A percentile compares a stretch with the other conserved stretches of the same genome.
These are phyloP conservation scores for Candida qinlingensis DNA, from an alignment of 805 yeast species.

Conservation along the genomic window DNA sequence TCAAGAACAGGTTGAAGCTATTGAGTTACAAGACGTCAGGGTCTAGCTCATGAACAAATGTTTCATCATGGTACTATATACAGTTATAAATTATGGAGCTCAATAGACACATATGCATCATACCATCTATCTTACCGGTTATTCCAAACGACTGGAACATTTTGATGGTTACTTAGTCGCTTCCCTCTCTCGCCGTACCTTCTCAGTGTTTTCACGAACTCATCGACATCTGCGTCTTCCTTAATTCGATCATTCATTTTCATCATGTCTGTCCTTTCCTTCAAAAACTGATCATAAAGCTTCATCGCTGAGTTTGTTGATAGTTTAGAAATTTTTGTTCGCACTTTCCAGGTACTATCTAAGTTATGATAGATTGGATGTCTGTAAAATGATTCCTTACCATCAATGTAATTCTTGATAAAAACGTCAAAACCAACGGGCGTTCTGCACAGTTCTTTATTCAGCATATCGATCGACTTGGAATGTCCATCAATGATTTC, in stretches of 20 bases:
- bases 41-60: neutral
- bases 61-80: no score
- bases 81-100: no score
- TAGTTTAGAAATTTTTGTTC: constrained; percentile 25
- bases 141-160: constrained; percentile 18
- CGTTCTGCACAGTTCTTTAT: constrained; percentile 17
- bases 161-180: constrained; percentile 2
- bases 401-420: constrained; percentile 33
- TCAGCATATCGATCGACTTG: constrained; percentile 16
- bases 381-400: constrained; percentile 16
- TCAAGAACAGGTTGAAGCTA: neutral
- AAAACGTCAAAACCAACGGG: constrained; percentile 35
- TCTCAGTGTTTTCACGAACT: constrained; percentile 24
- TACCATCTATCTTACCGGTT: constrained; percentile 8
- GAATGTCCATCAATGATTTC: constrained; percentile 16
- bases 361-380: constrained; percentile 21
- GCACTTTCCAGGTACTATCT: constrained; percentile 31
- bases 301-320: constrained; percentile 11
- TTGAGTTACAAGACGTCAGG: constrained; percentile 10
- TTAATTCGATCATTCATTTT: constrained; percentile 18
- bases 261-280: constrained; percentile 24
- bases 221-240: constrained; percentile 16
- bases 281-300: constrained; percentile 20
- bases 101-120: no score
- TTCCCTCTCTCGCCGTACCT: constrained; percentile 26